Conservation (phyloP, 2,329 filamentous ascomycete genomes). For the Phaeosphaeria sp. region DNA sequence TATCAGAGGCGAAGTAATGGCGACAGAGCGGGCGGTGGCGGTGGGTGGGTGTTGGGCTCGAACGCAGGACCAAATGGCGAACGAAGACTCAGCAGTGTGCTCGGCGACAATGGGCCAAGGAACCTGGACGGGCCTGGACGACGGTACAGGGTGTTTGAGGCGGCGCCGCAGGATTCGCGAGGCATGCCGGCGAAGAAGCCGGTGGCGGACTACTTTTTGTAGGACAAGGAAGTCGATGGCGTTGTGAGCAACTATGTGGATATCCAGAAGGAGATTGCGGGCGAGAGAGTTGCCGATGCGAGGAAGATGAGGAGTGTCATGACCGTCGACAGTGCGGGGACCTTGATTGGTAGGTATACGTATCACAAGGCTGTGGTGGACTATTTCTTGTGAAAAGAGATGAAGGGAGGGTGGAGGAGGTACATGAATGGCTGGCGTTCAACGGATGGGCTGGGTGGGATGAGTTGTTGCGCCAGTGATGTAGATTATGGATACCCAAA, state of each 20-base stretch:
- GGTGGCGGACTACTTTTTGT: constrained; percentile 93
- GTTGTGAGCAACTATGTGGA: background rate
- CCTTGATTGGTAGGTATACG: too few relatives aligned
- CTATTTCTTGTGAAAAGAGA: background rate
- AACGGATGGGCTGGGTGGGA: background rate
- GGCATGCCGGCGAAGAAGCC: constrained; percentile 99
- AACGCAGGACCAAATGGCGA: constrained; percentile 45
- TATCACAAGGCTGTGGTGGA: background rate
- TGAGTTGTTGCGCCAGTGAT: background rate
- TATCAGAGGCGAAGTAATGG: constrained; percentile 68
- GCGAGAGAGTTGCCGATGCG: background rate
- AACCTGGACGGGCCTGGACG: constrained; percentile 75
- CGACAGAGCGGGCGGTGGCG: constrained; percentile 61
- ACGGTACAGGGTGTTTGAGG: constrained; percentile 93
- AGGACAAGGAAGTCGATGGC: constrained; percentile 9
- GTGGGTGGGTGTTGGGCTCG: constrained; percentile 44
- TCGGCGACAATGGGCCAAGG: constrained; percentile 51
- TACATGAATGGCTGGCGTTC: too few relatives aligned
- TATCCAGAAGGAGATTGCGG: background rate
- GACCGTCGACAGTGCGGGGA: background rate
- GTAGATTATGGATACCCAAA: constrained; percentile 6
- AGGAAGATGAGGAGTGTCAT: background rate
- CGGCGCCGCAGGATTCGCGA: constrained; percentile 91
- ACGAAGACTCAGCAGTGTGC: constrained; percentile 44
- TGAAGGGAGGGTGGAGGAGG: background rate